Conservation (phyloP, 345 rosid genomes). For the Iberis pinnata region DNA sequence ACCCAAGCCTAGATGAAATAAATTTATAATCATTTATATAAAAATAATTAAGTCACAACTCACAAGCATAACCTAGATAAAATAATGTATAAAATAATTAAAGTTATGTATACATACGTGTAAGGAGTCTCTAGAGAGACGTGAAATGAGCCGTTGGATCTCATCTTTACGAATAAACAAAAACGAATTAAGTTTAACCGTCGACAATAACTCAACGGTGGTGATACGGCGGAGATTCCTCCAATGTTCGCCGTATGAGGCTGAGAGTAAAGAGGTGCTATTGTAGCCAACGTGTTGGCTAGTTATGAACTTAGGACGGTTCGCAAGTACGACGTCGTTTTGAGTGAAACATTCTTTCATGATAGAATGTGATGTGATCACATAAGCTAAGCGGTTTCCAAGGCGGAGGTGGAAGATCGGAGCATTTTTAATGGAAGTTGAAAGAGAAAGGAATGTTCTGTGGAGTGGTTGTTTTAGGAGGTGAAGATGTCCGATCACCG, state of each 20-base stretch:
- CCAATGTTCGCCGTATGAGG: conserved; percentile 54
- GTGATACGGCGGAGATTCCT: conserved; percentile 49
- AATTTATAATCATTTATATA: no score
- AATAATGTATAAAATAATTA: no score
- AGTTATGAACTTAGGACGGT: conserved; percentile 33
- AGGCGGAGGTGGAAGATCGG: conserved; percentile 42
- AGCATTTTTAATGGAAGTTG: conserved; percentile 31
- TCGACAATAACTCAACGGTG: conserved; percentile 37
- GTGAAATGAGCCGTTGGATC: conserved; percentile 24
- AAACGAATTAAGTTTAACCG: conserved; percentile 30
- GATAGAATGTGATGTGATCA: conserved; percentile 31
- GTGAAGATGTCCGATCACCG: conserved; percentile 55
- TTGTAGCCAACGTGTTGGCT: conserved; percentile 36
- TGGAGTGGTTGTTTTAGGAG: conserved; percentile 41
- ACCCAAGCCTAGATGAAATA: no score
- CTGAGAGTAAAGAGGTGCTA: conserved; percentile 22
- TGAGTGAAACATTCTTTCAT: conserved; percentile 47
- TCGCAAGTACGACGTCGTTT: conserved; percentile 42
- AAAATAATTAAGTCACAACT: no score
- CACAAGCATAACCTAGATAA: no score
- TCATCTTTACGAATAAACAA: conserved; percentile 32
- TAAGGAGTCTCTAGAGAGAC: conserved; percentile 13
- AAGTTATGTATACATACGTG: no score
- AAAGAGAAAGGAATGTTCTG: conserved; percentile 27
- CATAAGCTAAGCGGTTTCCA: conserved; percentile 35